phyloP scores from a whole-genome alignment of 2,329 filamentous ascomycete genomes.

The Colletotrichum acutatum region DNA sequence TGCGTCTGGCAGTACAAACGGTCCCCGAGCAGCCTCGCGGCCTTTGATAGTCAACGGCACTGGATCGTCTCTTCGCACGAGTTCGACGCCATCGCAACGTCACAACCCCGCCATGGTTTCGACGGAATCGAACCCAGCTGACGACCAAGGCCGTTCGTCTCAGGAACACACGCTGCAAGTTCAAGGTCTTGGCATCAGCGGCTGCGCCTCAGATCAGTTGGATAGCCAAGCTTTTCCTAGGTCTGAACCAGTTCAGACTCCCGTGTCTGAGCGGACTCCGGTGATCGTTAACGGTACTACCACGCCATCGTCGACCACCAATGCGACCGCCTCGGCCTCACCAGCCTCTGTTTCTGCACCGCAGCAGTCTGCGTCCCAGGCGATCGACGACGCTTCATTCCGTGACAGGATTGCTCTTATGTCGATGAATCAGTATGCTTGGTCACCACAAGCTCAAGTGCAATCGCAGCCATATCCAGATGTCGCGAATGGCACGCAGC shows the following conservation, averaged over 20 bases:
- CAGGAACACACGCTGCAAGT: constrained; percentile 45
- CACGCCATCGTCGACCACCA: constrained; percentile 16
- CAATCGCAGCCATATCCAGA: constrained; percentile 35
- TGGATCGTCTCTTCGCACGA: constrained; percentile 54
- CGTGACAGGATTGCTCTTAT: constrained; percentile 55
- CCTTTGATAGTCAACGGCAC: constrained; percentile 67
- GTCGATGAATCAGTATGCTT: constrained; percentile 47
- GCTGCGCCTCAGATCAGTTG: constrained; percentile 5
- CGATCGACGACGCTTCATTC: constrained; percentile 52
- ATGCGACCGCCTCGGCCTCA: constrained; percentile 25
- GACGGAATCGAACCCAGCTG: constrained; percentile 34
- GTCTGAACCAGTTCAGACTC: constrained; percentile 31
- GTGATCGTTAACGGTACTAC: constrained; percentile 50
- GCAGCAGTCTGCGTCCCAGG: not conserved
- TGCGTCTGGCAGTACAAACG: constrained; percentile 50
- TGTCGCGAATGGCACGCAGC: constrained; percentile 43
- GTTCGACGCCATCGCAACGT: constrained; percentile 39
- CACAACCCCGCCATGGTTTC: not conserved
- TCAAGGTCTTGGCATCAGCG: constrained; percentile 32
- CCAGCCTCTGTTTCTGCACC: constrained; percentile 14
- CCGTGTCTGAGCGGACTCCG: constrained; percentile 42
- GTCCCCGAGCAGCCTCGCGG: constrained; percentile 49
- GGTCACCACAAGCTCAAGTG: constrained; percentile 15
- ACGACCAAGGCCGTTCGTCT: constrained; percentile 37
- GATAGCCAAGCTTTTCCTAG: not conserved